Evolutionary conservation across 2,329 filamentous ascomycete species (phyloP), one percentile per base, ranked within the genome.

Genomic region (Beauveria sp.): DNA sequence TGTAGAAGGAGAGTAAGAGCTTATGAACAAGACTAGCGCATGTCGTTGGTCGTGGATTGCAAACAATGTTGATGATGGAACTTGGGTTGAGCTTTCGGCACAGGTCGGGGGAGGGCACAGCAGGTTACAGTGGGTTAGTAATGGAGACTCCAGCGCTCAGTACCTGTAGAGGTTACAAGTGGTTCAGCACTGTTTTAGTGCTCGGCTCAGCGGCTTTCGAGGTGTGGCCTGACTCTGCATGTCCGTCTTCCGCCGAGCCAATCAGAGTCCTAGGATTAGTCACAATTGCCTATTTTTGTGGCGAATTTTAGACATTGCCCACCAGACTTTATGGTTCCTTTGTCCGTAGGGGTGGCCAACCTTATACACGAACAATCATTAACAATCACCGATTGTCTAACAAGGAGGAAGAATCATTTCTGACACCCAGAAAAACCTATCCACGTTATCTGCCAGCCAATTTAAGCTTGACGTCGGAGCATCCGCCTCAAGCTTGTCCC

Each of bases 191-290:
- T 40, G 38, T 38, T 24, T 47, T 57, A 38, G 40, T 30, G 60
- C 64, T 69, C 68, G 67, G 70, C 66, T 66, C 64, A 67, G 69
- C 68, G 66, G 67, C 70, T 68, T 67, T 66, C 5, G 67, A 65
- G 67, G 68, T 66, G 66, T 67, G 64, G 63, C 63, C 64, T 60
- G 66, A 70, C 66, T 65, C 66, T 64, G 60, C 62, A 56, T 55
- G 62, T 65, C 74, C 73, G 71, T 67, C 60, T 66, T 68, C 63
- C 60, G 63, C 70, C 70, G 73, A 68, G 63, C 75, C 74, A 78
- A 78, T 78, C 68, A 74, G 56, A 54, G 16, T 1, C 14, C 18
- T 16, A 55, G 64, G 62, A 71, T 74, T 74, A 69, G 67, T 74
- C 69, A 74, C 38, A 52, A 8, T 45, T 56, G 45, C 5, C 51